These are phyloP conservation scores for Antrodiella citrinella DNA, from an alignment of 768 basidiomycete species.

Conservation along the genomic window DNA sequence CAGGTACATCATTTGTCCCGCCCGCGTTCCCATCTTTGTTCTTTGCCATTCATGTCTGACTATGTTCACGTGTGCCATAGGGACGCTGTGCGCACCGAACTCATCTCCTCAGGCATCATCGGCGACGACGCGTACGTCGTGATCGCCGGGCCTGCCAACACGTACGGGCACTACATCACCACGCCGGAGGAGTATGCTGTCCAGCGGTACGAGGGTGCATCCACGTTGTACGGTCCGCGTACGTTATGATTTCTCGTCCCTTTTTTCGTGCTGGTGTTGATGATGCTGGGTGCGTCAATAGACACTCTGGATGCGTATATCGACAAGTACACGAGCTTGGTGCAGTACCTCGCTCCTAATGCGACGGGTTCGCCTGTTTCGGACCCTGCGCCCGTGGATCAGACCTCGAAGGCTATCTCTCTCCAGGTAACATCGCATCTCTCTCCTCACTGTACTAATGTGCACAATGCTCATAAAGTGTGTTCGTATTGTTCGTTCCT, in stretches of 20 bases:
- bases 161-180: constrained; percentile 68
- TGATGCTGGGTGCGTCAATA: constrained; percentile 21
- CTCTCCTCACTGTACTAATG: too few relatives aligned
- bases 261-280: constrained; percentile 1
- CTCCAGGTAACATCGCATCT: too few relatives aligned
- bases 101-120: constrained; percentile 57
- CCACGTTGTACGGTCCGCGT: constrained; percentile 73
- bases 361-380: constrained; percentile 43
- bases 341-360: constrained; percentile 50
- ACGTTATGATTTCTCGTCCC: constrained; percentile 22
- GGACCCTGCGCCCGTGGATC: constrained; percentile 57
- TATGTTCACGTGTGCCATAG: constrained; percentile 26
- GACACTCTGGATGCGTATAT: constrained; percentile 78
- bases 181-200: constrained; percentile 67
- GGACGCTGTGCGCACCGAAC: constrained; percentile 54
- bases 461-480: too few relatives aligned
- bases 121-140: constrained; percentile 68
- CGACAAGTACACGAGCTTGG: constrained; percentile 61
- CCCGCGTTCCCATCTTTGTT: neutral
- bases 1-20: constrained; percentile 34
- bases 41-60: neutral
- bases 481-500: constrained; percentile 5
- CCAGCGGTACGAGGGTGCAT: constrained; percentile 78
- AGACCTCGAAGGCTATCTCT: constrained; percentile 59
- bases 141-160: constrained; percentile 75